phyloP scores from a whole-genome alignment of 208 protist genomes.

The Leishmania tarentolae region DNA sequence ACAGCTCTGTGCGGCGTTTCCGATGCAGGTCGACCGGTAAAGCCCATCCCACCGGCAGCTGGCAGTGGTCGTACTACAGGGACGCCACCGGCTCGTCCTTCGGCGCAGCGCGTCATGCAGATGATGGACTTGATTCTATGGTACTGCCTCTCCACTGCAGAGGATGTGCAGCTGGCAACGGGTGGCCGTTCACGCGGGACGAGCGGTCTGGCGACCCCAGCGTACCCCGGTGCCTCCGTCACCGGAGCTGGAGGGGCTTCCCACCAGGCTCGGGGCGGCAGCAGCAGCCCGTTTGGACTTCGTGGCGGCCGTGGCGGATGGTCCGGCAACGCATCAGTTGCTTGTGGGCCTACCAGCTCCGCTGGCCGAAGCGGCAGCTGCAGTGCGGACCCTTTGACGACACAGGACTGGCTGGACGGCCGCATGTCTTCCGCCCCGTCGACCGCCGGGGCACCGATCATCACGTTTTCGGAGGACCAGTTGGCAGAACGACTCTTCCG shows the following conservation, averaged over 20 bases:
- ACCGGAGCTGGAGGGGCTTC: neutral
- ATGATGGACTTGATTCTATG: slow-evolving; percentile 44
- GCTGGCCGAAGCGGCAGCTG: slow-evolving; percentile 20
- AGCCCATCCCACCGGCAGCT: neutral
- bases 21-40: neutral
- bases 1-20: neutral
- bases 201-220: slow-evolving; percentile 27
- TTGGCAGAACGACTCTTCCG: slow-evolving; percentile 53
- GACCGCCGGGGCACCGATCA: slow-evolving; percentile 2
- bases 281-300: slow-evolving; percentile 19
- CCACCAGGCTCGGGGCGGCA: slow-evolving; percentile 15
- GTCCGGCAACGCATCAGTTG: neutral
- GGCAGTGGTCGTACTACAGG: neutral
- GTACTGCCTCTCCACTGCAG: slow-evolving; percentile 60
- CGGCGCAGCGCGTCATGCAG: slow-evolving; percentile 9
- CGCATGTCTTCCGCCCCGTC: slow-evolving; percentile 36
- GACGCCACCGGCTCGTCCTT: slow-evolving; percentile 3
- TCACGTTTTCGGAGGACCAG: slow-evolving; percentile 31
- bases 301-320: slow-evolving; percentile 6
- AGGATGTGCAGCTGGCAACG: slow-evolving; percentile 23
- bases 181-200: slow-evolving; percentile 23
- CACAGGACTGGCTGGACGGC: slow-evolving; percentile 39
- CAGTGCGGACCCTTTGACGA: slow-evolving; percentile 22
- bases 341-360: neutral
- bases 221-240: slow-evolving; percentile 4